Base-by-base conservation (phyloP, 352 stramenopile genomes). In the Peronosclerospora sorghi region DNA sequence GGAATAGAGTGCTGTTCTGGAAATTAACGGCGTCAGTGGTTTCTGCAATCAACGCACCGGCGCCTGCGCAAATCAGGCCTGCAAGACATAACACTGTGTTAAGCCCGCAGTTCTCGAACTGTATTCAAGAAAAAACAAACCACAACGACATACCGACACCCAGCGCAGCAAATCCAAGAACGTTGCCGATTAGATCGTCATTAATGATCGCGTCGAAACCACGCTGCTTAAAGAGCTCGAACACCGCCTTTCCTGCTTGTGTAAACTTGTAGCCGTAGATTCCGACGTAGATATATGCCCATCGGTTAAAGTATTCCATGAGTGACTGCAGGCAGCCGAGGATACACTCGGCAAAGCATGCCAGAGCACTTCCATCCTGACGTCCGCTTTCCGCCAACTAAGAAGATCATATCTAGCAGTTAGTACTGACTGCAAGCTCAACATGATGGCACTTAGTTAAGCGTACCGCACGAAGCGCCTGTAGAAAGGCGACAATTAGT, bases 131-230 rank as follows among this genome's bases (percentile, higher is more conserved):
- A n/a, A n/a, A n/a, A n/a, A n/a, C n/a, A n/a, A n/a, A 35, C 10
- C 6, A 20, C 2, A 2, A 15, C 13, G 23, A 26, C 65, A 32
- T 62, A 65, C 81, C 91, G 26, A 97, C 67, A n/a, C 58, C 75
- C 10, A 97, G 62, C n/a, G 78, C 79, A 4, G 88, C 71, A 54
- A 98, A 92, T 20, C 71, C 65, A 18, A 98, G 62, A 13, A 96
- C 84, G 29, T 81, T 94, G 56, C 91, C 84, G 23, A 97, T 88
- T 27, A 98, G 66, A 32, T 96, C 80, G 61, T 98, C 94, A 56
- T 96, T 97, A 59, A 98, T 96, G 51, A 98, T 97, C 1, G 86
- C 79, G 47, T 93, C 94, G 48, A 93, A 98, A n/a, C 92, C 94
- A 28, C 90, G 80, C 43, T 84, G 58, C 50, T 86, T 72, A 56